phyloP scores from a whole-genome alignment of 1,284 basidiomycete species.

The Ganoderma boninense region DNA sequence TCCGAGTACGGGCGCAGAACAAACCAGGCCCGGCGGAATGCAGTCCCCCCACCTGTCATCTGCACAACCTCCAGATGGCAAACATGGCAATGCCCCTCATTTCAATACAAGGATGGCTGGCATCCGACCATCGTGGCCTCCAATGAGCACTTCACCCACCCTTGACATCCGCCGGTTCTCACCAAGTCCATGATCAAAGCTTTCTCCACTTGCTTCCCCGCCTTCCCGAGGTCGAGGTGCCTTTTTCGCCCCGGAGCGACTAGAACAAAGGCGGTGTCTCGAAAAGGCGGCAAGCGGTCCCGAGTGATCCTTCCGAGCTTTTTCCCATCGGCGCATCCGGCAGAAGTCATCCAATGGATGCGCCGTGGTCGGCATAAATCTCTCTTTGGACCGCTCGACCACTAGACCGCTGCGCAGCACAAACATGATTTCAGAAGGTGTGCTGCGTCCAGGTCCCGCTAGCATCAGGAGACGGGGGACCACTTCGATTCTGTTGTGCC shows the following conservation, averaged over 20 bases:
- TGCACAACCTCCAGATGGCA: not conserved
- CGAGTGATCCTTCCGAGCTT: constrained; percentile 19
- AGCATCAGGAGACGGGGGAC: not conserved
- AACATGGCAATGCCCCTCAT: constrained; percentile 5
- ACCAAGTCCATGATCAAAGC: not conserved
- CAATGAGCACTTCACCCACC: constrained; percentile 8
- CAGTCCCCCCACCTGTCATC: not conserved
- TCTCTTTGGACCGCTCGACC: not conserved
- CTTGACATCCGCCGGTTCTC: constrained; percentile 5
- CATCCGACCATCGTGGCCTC: constrained; percentile 30
- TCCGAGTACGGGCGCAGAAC: too few relatives aligned
- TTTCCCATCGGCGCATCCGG: constrained; percentile 19
- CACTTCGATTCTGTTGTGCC: not conserved
- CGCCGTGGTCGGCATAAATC: constrained; percentile 15
- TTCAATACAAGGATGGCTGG: constrained; percentile 5
- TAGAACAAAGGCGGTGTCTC: not conserved
- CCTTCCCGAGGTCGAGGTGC: not conserved
- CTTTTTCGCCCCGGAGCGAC: not conserved
- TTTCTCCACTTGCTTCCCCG: constrained; percentile 6
- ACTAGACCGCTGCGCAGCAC: not conserved
- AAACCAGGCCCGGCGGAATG: too few relatives aligned
- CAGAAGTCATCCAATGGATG: constrained; percentile 18
- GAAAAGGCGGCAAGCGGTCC: constrained; percentile 7
- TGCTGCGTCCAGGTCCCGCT: not conserved
- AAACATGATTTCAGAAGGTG: not conserved